A percentile compares a stretch with the other conserved stretches of the same genome.
These are phyloP conservation scores for Saccharomycopsis synnaedendra DNA, from an alignment of 805 yeast species.

Conservation along the genomic window DNA sequence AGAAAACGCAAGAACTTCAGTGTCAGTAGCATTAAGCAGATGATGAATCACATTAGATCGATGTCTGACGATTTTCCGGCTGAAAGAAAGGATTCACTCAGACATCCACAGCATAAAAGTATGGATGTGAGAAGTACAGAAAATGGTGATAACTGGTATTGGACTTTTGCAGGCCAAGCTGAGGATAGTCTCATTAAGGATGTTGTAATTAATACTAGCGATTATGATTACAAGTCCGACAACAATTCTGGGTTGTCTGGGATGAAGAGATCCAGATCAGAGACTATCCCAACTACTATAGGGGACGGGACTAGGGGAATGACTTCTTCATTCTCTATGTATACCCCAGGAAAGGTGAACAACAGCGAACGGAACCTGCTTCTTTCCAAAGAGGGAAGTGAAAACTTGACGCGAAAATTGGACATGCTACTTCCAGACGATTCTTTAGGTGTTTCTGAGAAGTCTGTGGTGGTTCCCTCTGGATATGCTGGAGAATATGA, in stretches of 20 bases:
- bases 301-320: no score
- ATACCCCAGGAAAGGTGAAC: no score
- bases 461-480: constrained; percentile 4
- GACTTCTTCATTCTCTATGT: no score
- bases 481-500: constrained; percentile 13
- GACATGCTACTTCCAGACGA: background rate
- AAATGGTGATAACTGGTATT: background rate
- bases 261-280: no score
- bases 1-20: constrained; percentile 8
- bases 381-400: no score
- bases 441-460: constrained; percentile 5
- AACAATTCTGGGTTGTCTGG: background rate
- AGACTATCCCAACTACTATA: no score
- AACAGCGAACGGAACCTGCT: no score
- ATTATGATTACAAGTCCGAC: constrained; percentile 5
- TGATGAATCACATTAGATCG: constrained; percentile 6
- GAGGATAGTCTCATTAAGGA: constrained; percentile 10
- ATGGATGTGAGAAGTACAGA: background rate
- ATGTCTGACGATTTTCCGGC: background rate
- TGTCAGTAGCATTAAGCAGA: constrained; percentile 7
- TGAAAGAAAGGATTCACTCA: background rate
- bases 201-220: constrained; percentile 2
- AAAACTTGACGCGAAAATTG: background rate
- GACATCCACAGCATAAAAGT: background rate
- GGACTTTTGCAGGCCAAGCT: background rate